These are phyloP conservation scores for Hura crepitans DNA, from an alignment of 441 rosid species.

Conservation along the genomic window DNA sequence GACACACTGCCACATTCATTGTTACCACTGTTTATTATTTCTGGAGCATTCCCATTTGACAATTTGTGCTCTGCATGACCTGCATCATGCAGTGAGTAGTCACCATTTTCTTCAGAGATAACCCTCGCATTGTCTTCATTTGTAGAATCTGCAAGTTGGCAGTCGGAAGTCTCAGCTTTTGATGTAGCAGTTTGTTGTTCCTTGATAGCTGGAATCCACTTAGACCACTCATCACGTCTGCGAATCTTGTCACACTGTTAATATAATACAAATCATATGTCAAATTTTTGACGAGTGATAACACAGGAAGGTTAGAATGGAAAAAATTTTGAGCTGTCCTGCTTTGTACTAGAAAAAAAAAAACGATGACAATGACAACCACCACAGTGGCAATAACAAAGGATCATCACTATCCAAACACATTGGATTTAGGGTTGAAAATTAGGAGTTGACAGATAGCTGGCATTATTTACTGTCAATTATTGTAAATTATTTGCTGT, in stretches of 20 bases:
- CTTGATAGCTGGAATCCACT: conserved; percentile 53
- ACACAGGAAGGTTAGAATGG: background rate
- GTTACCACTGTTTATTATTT: conserved; percentile 19
- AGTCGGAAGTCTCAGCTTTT: conserved; percentile 36
- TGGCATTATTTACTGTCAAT: too few species aligned
- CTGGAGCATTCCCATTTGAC: conserved; percentile 30
- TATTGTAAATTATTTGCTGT: too few species aligned
- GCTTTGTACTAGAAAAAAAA: background rate
- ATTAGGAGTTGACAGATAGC: too few species aligned
- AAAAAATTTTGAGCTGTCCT: background rate
- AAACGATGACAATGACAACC: background rate
- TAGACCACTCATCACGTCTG: conserved; percentile 65
- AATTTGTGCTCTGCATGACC: conserved; percentile 25
- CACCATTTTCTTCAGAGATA: conserved; percentile 28
- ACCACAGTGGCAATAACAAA: background rate
- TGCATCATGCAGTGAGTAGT: conserved; percentile 16
- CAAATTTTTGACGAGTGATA: background rate
- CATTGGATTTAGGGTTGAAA: too few species aligned
- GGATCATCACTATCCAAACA: background rate
- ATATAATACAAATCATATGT: conserved; percentile 20
- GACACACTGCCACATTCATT: conserved; percentile 18
- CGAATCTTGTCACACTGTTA: conserved; percentile 70
- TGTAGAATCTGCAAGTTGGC: conserved; percentile 34
- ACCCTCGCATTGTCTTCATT: conserved; percentile 28
- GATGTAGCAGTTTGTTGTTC: conserved; percentile 23